Evolutionary conservation across 176 grass and related monocot genomes (phyloP).

Genomic region (Saccharum officinarum): DNA sequence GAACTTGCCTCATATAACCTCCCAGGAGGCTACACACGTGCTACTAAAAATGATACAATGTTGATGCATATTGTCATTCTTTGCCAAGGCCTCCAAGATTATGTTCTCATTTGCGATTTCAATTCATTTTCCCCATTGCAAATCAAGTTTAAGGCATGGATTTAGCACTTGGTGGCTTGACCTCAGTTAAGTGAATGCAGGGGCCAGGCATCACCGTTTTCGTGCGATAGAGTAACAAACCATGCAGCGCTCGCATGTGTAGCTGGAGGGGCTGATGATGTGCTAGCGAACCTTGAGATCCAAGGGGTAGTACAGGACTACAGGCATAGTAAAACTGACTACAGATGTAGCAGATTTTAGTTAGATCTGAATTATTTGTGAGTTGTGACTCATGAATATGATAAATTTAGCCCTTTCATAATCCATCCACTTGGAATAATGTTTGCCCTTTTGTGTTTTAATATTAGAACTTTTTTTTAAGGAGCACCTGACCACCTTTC

Average conservation of each 20-base stretch:
- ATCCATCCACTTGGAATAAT: neutral
- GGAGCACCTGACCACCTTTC: neutral
- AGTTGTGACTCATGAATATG: neutral
- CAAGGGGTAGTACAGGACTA: neutral
- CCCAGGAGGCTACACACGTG: neutral
- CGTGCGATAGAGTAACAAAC: neutral
- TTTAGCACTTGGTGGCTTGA: neutral
- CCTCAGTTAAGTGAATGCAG: neutral
- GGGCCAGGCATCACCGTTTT: neutral
- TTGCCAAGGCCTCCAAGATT: neutral
- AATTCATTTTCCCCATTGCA: neutral
- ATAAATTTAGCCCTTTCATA: neutral
- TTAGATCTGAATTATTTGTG: neutral
- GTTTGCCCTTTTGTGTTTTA: neutral
- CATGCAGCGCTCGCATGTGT: neutral
- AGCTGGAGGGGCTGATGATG: neutral
- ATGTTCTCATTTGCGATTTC: neutral
- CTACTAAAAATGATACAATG: neutral
- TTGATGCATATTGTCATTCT: neutral
- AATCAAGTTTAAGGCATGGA: neutral
- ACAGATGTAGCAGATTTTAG: neutral
- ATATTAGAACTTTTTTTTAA: neutral
- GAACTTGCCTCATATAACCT: neutral
- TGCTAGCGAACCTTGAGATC: neutral
- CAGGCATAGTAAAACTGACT: neutral